These are phyloP conservation scores for Yamadazyma dendronema DNA, from an alignment of 1,139 yeast genomes.

Conservation along the genomic window DNA sequence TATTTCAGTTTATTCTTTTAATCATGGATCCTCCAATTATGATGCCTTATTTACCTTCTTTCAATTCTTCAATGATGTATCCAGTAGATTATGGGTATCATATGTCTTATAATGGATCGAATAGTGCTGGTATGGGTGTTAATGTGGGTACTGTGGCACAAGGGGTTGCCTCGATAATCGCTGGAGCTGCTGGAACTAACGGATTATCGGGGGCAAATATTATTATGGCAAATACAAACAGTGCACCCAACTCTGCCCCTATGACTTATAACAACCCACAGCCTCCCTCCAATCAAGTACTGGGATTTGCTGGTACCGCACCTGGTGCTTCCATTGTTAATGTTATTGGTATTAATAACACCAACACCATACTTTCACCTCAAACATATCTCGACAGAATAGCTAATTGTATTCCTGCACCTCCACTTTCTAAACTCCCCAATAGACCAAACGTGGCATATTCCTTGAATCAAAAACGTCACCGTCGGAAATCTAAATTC, in stretches of 20 bases:
- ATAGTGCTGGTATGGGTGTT: constrained; percentile 1
- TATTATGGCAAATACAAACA: too few relatives aligned
- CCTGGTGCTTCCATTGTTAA: background rate
- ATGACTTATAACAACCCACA: too few relatives aligned
- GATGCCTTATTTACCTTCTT: constrained; percentile 15
- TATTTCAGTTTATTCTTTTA: background rate
- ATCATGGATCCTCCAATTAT: constrained; percentile 17
- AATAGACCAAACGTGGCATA: constrained; percentile 30
- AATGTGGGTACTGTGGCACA: background rate
- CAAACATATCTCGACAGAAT: constrained; percentile 10
- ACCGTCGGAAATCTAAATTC: constrained; percentile 64
- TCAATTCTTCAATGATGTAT: constrained; percentile 12
- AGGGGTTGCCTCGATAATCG: background rate
- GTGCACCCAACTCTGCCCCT: too few relatives aligned
- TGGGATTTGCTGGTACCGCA: too few relatives aligned
- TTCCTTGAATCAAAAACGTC: constrained; percentile 41
- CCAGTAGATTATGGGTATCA: constrained; percentile 11
- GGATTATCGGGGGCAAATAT: too few relatives aligned
- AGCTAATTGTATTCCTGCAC: constrained; percentile 30
- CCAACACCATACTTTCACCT: background rate
- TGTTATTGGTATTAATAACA: background rate
- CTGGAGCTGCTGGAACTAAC: background rate
- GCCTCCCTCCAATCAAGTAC: too few relatives aligned
- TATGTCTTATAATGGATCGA: constrained; percentile 1
- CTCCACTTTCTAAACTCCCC: constrained; percentile 34